Evolutionary conservation across 2,329 filamentous ascomycete species (phyloP), one percentile per base, ranked within the genome.

Genomic region (Trichoderma cornu-damae): DNA sequence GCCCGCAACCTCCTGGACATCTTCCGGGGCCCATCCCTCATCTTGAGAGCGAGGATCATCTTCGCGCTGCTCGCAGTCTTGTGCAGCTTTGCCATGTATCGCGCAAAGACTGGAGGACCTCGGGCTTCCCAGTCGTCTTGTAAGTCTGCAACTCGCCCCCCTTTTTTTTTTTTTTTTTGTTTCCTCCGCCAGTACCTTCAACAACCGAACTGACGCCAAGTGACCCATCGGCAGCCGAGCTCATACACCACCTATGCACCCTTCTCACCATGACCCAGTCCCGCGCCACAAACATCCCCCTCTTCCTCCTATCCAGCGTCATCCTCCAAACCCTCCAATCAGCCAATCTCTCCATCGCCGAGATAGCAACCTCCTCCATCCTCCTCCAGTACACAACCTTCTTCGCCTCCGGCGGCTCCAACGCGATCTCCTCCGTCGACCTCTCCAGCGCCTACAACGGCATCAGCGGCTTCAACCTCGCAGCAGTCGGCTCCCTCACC

Each of bases 371-470:
- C 8, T 86, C 88, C 0, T 83, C 83, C 7, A 76, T 96, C 32
- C 81, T 97, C 32, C 77, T 96, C 38, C 87, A 95, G 63, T 86
- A 92, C 73, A 78, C 84, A 34, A 86, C 87, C 51, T 99, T 96
- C 79, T 99, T 97, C 69, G 87, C 90, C 28, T 84, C 90, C 61
- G 94, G 92, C 22, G 91, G 91, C 68, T 90, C 89, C 46, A 99
- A 99, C 70, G 88, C 94, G 38, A 96, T 99, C 63, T 96, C 92
- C 11, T 93, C 89, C n/a, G 84, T 99, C 65, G 92, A 97, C 68
- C 81, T 99, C 18, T 95, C 90, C 5, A 96, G 87, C 68, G 92
- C 92, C 0, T 99, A 99, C 74, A 99, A 99, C 66, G 94, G 94
- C 61, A 80, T 99, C 35, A 82, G 80, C 49, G 83, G 80, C 57